A percentile compares a stretch with the other conserved stretches of the same genome.
phyloP scores from a whole-genome alignment of 495 filamentous ascomycete species.

The Penicillium taxi region DNA sequence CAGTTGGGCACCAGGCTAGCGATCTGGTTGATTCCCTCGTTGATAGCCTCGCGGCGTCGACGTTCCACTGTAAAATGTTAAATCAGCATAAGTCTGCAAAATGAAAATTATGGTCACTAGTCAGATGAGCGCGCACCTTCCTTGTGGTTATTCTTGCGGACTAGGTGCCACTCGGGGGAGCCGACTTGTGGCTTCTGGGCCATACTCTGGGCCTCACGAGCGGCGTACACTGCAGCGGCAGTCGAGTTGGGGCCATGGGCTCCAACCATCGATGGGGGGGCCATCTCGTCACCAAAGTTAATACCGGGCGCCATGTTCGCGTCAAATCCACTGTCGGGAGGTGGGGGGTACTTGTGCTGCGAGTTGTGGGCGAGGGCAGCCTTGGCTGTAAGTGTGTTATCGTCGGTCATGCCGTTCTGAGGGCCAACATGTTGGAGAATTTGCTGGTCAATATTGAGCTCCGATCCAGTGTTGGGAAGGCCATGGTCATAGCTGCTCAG shows the following conservation, averaged over 20 bases:
- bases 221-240: conserved; percentile 40
- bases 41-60: conserved; percentile 95
- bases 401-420: conserved; percentile 41
- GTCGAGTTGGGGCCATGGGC: conserved; percentile 39
- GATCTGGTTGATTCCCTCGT: conserved; percentile 97
- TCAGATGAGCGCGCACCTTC: conserved; percentile 64
- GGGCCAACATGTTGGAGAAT: conserved; percentile 43
- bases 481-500: conserved; percentile 37
- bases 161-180: conserved; percentile 95
- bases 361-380: conserved; percentile 39
- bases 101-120: background rate
- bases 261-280: conserved; percentile 29
- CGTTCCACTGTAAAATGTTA: conserved; percentile 65
- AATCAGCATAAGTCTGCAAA: background rate
- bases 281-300: conserved; percentile 40
- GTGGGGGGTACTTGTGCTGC: conserved; percentile 39
- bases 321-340: conserved; percentile 36
- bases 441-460: conserved; percentile 43
- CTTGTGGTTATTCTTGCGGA: conserved; percentile 97
- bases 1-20: conserved; percentile 96
- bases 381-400: conserved; percentile 41
- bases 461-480: conserved; percentile 28
- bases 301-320: conserved; percentile 35
- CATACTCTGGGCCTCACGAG: conserved; percentile 40
- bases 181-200: conserved; percentile 79